These are phyloP conservation scores for Achlya hypogyna DNA, from an alignment of 352 stramenopile genomes.

Conservation along the genomic window DNA sequence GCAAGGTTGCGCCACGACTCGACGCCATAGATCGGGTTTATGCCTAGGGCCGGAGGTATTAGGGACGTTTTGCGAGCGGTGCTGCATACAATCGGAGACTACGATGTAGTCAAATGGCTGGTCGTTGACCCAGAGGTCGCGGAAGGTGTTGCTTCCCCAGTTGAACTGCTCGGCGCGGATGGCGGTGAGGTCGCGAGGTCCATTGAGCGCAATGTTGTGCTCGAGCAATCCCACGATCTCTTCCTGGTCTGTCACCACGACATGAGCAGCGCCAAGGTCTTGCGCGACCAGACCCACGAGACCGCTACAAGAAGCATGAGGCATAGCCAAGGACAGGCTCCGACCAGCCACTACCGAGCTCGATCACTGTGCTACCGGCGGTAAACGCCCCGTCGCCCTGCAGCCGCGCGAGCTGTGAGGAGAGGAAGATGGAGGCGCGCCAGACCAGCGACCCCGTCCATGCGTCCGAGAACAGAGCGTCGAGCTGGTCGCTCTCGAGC, in stretches of 20 bases:
- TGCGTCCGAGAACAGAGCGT: constrained; percentile 70
- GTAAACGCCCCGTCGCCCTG: constrained; percentile 20
- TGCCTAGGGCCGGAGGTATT: constrained; percentile 26
- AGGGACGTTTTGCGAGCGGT: neutral
- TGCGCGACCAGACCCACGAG: constrained; percentile 60
- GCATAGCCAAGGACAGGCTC: too few species aligned
- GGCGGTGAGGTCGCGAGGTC: constrained; percentile 31
- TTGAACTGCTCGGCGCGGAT: constrained; percentile 40
- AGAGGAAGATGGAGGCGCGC: constrained; percentile 58
- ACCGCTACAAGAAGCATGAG: constrained; percentile 23
- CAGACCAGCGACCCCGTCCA: constrained; percentile 76
- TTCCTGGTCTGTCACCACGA: constrained; percentile 63
- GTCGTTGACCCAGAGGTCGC: constrained; percentile 22
- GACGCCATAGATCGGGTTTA: constrained; percentile 77
- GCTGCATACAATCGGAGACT: constrained; percentile 62
- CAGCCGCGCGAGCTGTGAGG: constrained; percentile 44
- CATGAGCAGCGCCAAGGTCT: constrained; percentile 40
- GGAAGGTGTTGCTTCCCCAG: constrained; percentile 37
- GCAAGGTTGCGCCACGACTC: constrained; percentile 73
- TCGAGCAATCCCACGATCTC: constrained; percentile 56
- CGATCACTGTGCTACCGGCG: constrained; percentile 36
- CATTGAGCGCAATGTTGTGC: constrained; percentile 47
- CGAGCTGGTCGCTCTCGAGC: constrained; percentile 52
- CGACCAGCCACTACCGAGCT: constrained; percentile 64
- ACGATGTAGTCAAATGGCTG: constrained; percentile 50